Evolutionary conservation across 495 filamentous ascomycete species (phyloP), one percentile per base, ranked within the genome.

Genomic region (Lepidopterella palustris): DNA sequence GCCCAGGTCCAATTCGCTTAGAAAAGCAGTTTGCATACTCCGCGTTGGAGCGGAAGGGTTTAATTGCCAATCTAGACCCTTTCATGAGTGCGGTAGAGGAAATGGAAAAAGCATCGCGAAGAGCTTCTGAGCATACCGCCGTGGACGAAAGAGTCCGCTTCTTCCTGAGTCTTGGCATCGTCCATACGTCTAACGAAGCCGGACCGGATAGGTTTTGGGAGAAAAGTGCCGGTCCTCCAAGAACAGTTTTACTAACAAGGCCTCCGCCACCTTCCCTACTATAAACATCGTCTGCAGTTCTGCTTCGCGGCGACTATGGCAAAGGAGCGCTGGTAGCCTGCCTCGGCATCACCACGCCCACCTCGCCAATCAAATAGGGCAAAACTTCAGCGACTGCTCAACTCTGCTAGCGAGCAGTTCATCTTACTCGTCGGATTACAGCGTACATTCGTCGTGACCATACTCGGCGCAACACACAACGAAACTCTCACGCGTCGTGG

Each of bases 141-240:
- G 24, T 62, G 25, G 63, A 62, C 24, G 47, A 47, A 9, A 59
- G 59, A 10, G 56, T 60, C 9, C 13, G 20, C 23, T 60, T 55
- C 27, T 66, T 66, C 32, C 24, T 35, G 2, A 31, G 27, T 4
- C 35, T 66, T 23, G 55, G 35, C 25, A 26, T 59, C 4, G 24
- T 57, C 4, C 50, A 52, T 3, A 20, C 11, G 31, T 23, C 52
- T n/a, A 35, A 11, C 2, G 59, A 66, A 39, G 31, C 32, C 9
- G 50, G 59, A 25, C 8, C 59, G 51, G 63, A 66, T 26, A 56
- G 42, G 25, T 66, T 45, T 45, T 66, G 59, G 63, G 57, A 54
- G 47, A 11, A 20, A 54, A 20, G 31, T 10, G 20, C 35, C 31
- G 15, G 35, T 3, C 27, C 26, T 31, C 51, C 51, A 9, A 25